Evolutionary conservation across 768 basidiomycete genomes (phyloP), one percentile per base, ranked within the genome.

Genomic region (Termitomyces bulborhizus): DNA sequence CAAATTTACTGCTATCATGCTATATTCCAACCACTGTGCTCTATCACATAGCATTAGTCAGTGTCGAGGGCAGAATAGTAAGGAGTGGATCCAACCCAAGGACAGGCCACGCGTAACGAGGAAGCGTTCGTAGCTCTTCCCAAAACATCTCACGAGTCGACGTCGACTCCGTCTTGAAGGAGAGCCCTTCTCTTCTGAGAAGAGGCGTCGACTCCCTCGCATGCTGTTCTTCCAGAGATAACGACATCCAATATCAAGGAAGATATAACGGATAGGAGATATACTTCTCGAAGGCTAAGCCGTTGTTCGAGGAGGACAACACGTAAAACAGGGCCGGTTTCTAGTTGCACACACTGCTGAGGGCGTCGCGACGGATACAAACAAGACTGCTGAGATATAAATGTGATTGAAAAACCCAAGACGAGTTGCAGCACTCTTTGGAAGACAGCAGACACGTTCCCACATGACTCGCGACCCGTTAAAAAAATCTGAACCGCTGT

Each of bases 1-100:
- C 39, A 89, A 82, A 3, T 83, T 81, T 3, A 80, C 82, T 3
- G 89, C 66, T 31, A 83, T 74, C 29, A 91, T 76, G 0, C 82
- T 84, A 63, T 82, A 87, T 60, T 91, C 88, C n/a, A 84, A 71
- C 18, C 84, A 52, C 82, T 54, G 53, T n/a, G 53, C 34, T 18
- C 53, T 54, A 18, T 13, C 13, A 51, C 31, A 50, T 39, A 12
- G 7, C 26, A 26, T 9, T 27, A 8, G 26, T 36, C 13, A 43
- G n/a, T 34, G 9, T 37, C 27, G 27, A 21, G 9, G 26, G 37
- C 12, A 12, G 12, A 15, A 24, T 26, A 21, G 11, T 9, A 9
- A 46, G 13, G 18, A 16, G 32, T n/a, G 37, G 15, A n/a, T 42
- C 53, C 7, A 31, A 60, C 57, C 57, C 51, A 32, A 58, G 55